Evolutionary conservation across 306 rosid species (phyloP), one percentile per base, ranked within the genome.

Genomic region (Quercus aquifolioides): DNA sequence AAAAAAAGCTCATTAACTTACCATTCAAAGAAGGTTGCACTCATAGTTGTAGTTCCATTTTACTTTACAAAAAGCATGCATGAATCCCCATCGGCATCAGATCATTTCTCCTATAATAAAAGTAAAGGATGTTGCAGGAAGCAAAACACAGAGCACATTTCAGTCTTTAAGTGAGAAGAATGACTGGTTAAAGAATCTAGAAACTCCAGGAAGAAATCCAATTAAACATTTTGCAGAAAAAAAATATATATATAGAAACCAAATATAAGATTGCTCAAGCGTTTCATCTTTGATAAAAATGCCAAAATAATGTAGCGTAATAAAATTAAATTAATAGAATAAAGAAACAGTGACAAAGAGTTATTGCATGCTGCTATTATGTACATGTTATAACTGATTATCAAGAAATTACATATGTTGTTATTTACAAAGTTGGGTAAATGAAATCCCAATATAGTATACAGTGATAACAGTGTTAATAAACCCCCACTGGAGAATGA

Each of bases 371-470:
- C 82, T 57, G 75, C 84, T 86, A 80, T 89, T 86, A 91, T 89
- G 84, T 94, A 92, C 94, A 86, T 49, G 64, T 79, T 79, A 77
- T 62, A 84, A 81, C 87, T 82, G 86, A 80, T 87, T 87, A 89
- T 82, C 86, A 79, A 46, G 52, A 83, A 82, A 82, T 87, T 77
- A 68, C 77, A 38, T 54, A 43, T 71, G 83, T 72, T 62, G 81
- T 83, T 87, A 90, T 92, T 88, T 90, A 94, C 98, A 94, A 72
- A 77, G 86, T 79, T 76, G 68, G 77, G 84, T 81, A 69, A 68
- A 79, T 71, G 81, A 85, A 88, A 85, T 31, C 82, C 83, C 82
- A 80, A 70, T 4, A 46, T 46, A 11, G 52, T 2, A 12, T 89
- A 76, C 75, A 56, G 59, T 84, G 86, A 85, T 46, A 11, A 86